These are phyloP conservation scores for Neopestalotiopsis sp. DNA, from an alignment of 2,329 filamentous ascomycete genomes.

Conservation along the genomic window DNA sequence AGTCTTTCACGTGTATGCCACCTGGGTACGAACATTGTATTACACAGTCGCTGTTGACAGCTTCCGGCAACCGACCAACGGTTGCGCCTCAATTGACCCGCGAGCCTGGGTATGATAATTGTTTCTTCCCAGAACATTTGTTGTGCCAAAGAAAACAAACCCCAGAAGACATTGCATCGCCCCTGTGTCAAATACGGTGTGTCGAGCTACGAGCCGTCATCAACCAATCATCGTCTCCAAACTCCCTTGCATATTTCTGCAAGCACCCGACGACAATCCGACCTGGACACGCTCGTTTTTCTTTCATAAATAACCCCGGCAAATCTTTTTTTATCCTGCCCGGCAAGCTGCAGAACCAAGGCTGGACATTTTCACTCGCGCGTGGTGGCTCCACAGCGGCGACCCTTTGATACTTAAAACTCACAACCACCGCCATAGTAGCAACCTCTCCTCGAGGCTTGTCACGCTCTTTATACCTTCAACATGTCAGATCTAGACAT, in stretches of 20 bases:
- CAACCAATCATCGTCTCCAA: conserved; percentile 13
- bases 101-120: conserved; percentile 2
- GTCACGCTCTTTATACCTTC: neutral
- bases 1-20: neutral
- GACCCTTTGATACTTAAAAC: neutral
- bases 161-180: neutral
- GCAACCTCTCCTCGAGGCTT: neutral
- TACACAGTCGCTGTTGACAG: neutral
- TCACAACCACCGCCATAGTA: neutral
- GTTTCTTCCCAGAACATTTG: neutral
- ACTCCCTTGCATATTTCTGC: conserved; percentile 29
- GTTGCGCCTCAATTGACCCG: neutral
- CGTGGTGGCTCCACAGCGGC: neutral
- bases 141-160: neutral
- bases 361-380: neutral
- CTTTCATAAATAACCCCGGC: conserved; percentile 15
- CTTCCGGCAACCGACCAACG: neutral
- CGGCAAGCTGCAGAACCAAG: conserved; percentile 18
- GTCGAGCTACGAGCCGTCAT: neutral
- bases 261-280: conserved; percentile 29
- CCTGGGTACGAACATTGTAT: conserved; percentile 6
- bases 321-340: conserved; percentile 17
- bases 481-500: conserved; percentile 44
- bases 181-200: conserved; percentile 8
- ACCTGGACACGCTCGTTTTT: conserved; percentile 13